These are phyloP conservation scores for Aspergillus haitiensis DNA, from an alignment of 495 filamentous ascomycete species.

Conservation along the genomic window DNA sequence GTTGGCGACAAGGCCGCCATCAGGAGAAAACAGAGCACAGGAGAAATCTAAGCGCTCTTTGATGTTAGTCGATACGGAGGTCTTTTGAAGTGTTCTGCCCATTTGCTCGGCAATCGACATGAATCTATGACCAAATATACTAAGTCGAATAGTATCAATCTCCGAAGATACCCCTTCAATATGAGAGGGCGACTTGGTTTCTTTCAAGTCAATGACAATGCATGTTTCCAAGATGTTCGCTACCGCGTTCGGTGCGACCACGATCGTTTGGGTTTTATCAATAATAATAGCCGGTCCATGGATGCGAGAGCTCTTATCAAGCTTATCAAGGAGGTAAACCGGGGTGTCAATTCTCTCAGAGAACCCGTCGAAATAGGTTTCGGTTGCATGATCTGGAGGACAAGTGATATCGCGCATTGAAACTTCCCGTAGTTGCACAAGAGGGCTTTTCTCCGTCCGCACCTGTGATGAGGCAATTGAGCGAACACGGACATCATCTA, in stretches of 20 bases:
- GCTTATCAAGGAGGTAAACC: constrained; percentile 78
- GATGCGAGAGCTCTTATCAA: constrained; percentile 74
- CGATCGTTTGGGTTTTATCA: constrained; percentile 94
- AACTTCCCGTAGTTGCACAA: constrained; percentile 40
- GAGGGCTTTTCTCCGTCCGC: constrained; percentile 42
- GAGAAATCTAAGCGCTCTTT: constrained; percentile 97
- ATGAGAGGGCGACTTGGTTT: constrained; percentile 26
- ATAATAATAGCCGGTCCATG: constrained; percentile 88
- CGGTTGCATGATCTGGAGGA: constrained; percentile 31
- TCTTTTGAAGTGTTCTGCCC: constrained; percentile 94
- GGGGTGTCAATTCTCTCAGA: constrained; percentile 75
- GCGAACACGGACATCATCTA: constrained; percentile 56
- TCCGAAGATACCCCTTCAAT: constrained; percentile 70
- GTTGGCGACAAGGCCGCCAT: constrained; percentile 92
- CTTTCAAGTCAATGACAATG: constrained; percentile 49
- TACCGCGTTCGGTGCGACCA: constrained; percentile 77
- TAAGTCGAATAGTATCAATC: constrained; percentile 82
- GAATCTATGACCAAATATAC: constrained; percentile 94
- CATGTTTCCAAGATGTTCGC: constrained; percentile 45
- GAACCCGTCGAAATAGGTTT: constrained; percentile 57
- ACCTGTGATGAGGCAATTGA: constrained; percentile 45
- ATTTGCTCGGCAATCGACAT: constrained; percentile 99
- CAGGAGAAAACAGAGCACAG: constrained; percentile 88
- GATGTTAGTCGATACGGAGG: constrained; percentile 95
- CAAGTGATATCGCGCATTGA: constrained; percentile 30